Evolutionary conservation across 2,329 filamentous ascomycete genomes (phyloP).

Genomic region (Arthroderma sp.): DNA sequence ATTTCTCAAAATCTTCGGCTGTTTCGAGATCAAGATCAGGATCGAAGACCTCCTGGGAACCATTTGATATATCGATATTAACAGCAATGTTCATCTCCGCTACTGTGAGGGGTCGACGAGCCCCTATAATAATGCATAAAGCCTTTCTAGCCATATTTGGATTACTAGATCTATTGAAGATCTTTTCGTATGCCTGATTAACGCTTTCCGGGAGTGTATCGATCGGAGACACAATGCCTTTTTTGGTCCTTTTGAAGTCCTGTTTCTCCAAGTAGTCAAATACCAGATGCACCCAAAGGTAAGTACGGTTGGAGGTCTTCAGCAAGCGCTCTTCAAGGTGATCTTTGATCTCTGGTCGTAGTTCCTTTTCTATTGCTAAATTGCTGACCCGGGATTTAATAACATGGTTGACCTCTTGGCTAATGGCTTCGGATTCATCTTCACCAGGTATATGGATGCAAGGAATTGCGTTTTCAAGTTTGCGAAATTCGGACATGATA

Average conservation of each 20-base stretch:
- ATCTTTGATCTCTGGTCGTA: not conserved
- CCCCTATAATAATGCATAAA: slow-evolving; percentile 24
- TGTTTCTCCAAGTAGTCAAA: slow-evolving; percentile 19
- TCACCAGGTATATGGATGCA: slow-evolving; percentile 14
- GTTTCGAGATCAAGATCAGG: slow-evolving; percentile 8
- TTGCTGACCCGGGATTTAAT: slow-evolving; percentile 10
- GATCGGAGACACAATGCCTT: slow-evolving; percentile 13
- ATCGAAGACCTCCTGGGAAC: slow-evolving; percentile 19
- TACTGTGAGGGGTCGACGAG: slow-evolving; percentile 19
- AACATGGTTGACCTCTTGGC: slow-evolving; percentile 16
- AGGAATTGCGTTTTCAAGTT: slow-evolving; percentile 6
- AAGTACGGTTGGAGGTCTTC: slow-evolving; percentile 22
- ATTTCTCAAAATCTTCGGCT: slow-evolving; percentile 7
- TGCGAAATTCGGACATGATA: slow-evolving; percentile 10
- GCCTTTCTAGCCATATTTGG: slow-evolving; percentile 17
- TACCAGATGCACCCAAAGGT: slow-evolving; percentile 28
- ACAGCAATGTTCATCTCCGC: slow-evolving; percentile 2
- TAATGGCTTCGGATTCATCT: slow-evolving; percentile 11
- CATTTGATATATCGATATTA: not conserved
- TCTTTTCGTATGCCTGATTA: slow-evolving; percentile 21
- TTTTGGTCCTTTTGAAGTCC: slow-evolving; percentile 1
- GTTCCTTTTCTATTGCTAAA: too few relatives aligned
- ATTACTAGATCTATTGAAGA: slow-evolving; percentile 20
- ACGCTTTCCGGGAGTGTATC: slow-evolving; percentile 13
- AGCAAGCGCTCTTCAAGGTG: slow-evolving; percentile 13